Conservation (phyloP, 768 basidiomycete genomes). For the Phanerochaete carnosa region DNA sequence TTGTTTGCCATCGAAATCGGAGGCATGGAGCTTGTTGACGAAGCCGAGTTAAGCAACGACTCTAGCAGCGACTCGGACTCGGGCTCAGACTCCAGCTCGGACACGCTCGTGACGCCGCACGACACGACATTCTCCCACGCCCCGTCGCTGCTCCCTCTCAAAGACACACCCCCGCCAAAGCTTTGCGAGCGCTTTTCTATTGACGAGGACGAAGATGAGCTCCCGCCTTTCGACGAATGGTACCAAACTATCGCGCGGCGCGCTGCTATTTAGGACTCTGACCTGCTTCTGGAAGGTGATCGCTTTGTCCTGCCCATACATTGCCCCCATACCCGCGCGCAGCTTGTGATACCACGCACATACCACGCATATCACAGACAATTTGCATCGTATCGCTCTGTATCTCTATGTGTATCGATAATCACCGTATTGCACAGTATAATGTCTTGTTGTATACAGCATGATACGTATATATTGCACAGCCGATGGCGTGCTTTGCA, state of each 20-base stretch:
- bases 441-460: background rate
- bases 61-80: background rate
- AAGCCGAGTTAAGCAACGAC: background rate
- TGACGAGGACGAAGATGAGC: slow-evolving; percentile 18
- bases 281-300: background rate
- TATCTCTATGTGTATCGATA: background rate
- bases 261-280: background rate
- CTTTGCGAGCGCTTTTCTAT: background rate
- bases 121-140: background rate
- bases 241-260: slow-evolving; percentile 19
- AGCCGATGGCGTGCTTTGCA: background rate
- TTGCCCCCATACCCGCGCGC: background rate
- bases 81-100: slow-evolving; percentile 6
- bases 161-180: background rate
- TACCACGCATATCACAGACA: background rate
- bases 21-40: background rate
- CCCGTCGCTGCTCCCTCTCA: background rate
- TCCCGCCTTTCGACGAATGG: slow-evolving; percentile 23
- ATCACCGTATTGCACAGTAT: background rate
- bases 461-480: background rate
- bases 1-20: background rate
- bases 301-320: too few species aligned
- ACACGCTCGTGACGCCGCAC: background rate
- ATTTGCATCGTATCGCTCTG: background rate
- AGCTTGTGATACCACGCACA: background rate